Conservation (phyloP, 768 basidiomycete genomes). For the Pisolithus orientalis region DNA sequence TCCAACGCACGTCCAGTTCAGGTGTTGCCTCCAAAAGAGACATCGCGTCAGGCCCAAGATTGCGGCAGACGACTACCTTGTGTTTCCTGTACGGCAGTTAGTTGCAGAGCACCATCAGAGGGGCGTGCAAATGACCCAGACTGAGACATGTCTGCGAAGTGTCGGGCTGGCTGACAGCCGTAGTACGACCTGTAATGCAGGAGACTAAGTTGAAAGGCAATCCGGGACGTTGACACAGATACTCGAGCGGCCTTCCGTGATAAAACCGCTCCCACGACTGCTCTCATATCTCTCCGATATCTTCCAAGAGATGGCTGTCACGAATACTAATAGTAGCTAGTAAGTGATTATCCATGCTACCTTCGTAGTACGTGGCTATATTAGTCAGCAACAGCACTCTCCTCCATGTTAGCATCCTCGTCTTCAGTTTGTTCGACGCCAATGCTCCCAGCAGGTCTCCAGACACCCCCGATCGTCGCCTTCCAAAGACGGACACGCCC, state of each 20-base stretch:
- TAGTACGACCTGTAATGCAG: no score
- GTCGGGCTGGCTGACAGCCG: background rate
- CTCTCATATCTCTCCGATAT: no score
- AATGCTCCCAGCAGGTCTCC: slow-evolving; percentile 77
- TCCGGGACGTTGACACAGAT: no score
- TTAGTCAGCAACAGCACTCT: slow-evolving; percentile 31
- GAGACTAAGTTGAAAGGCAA: no score
- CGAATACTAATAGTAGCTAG: no score
- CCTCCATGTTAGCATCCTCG: slow-evolving; percentile 41
- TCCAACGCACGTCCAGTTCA: slow-evolving; percentile 46
- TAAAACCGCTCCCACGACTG: no score
- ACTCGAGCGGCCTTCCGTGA: no score
- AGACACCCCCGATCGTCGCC: slow-evolving; percentile 74
- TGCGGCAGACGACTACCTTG: slow-evolving; percentile 53
- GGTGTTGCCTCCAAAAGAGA: slow-evolving; percentile 40
- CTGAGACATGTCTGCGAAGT: slow-evolving; percentile 13
- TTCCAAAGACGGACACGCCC: slow-evolving; percentile 83
- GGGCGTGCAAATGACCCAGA: slow-evolving; percentile 20
- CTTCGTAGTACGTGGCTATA: background rate
- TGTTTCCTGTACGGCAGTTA: slow-evolving; percentile 22
- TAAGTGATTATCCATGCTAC: no score
- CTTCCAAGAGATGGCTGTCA: no score
- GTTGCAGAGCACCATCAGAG: slow-evolving; percentile 9
- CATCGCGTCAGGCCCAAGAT: slow-evolving; percentile 62
- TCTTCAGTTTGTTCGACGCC: slow-evolving; percentile 72